phyloP scores from a whole-genome alignment of 2,329 filamentous ascomycete genomes.

The Incumbomyces delicatus region DNA sequence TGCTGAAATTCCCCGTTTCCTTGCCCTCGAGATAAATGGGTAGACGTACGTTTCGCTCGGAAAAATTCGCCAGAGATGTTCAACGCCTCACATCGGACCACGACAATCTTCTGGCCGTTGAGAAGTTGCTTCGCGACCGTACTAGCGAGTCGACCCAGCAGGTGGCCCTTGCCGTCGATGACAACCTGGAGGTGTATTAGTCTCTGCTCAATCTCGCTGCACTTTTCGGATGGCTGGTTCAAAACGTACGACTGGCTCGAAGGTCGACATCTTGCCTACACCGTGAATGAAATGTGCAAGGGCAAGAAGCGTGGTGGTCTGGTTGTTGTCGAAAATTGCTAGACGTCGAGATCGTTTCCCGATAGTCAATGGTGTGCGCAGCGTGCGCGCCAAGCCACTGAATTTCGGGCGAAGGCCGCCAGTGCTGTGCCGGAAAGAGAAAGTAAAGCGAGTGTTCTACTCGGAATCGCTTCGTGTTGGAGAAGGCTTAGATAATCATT shows the following conservation, averaged over 20 bases:
- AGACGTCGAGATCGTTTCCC: background rate
- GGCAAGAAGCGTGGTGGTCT: slow-evolving; percentile 1
- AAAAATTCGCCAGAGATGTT: slow-evolving; percentile 99
- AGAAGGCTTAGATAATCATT: too few relatives aligned
- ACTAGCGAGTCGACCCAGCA: slow-evolving; percentile 78
- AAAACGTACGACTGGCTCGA: slow-evolving; percentile 55
- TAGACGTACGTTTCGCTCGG: slow-evolving; percentile 85
- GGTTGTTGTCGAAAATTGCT: slow-evolving; percentile 1
- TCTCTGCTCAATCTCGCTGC: slow-evolving; percentile 13
- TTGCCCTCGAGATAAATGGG: slow-evolving; percentile 11
- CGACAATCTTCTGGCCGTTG: slow-evolving; percentile 73
- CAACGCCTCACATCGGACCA: slow-evolving; percentile 96
- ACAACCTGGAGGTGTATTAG: slow-evolving; percentile 61
- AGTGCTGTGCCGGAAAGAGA: too few relatives aligned
- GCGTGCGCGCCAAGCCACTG: background rate
- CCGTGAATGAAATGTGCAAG: slow-evolving; percentile 1
- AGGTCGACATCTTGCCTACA: slow-evolving; percentile 52
- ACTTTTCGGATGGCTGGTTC: slow-evolving; percentile 1
- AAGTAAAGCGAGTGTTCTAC: too few relatives aligned
- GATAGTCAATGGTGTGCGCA: background rate
- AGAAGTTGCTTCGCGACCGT: slow-evolving; percentile 35
- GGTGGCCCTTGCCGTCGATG: slow-evolving; percentile 99
- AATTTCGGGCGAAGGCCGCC: background rate
- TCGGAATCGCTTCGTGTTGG: too few relatives aligned
- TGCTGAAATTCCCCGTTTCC: background rate